Evolutionary conservation across 441 rosid species (phyloP), one percentile per base, ranked within the genome.

Genomic region (Croton setiger): DNA sequence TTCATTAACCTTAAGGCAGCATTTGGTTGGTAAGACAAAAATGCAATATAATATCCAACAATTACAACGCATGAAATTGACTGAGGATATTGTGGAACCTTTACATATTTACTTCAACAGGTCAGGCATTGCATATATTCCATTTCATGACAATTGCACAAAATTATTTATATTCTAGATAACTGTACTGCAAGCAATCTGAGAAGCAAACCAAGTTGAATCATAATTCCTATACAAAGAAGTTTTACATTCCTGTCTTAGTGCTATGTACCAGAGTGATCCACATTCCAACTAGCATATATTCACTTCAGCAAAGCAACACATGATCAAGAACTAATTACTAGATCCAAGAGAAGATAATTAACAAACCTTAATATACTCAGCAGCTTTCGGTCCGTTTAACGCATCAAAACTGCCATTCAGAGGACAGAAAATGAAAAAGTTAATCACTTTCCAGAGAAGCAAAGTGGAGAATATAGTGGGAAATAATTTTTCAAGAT

Each of bases 351-450:
- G 14, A 66, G 41, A 60, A 73, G 23, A 71, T 2, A 59, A 69
- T 67, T 47, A 67, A 81, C 86, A 77, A 76, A 93, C 97, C 98
- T 87, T 81, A 58, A 93, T 93, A 78, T 87, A 89, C 27, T 88
- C 96, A 53, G 97, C 98, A 68, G 98, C 98, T 82, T 81, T 88
- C 59, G 98, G 98, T 73, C 98, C 98, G 78, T 88, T 89, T 21
- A 82, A 80, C 69, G 80, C 84, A 78, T 93, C 95, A 87, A 93
- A 93, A 79, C 98, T 93, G 88, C 63, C 49, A 51, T 17, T 31
- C 66, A 77, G 18, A 27, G 44, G 44, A 64, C n/a, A 8, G 55
- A 54, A 39, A 1, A 39, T 39, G 10, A 60, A 53, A 45, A n/a
- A 52, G 27, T 58, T 17, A 13, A 67, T 47, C 63, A 82, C 41